Evolutionary conservation across 768 basidiomycete genomes (phyloP), one percentile per base, ranked within the genome.

Genomic region (Galerina sulciceps): DNA sequence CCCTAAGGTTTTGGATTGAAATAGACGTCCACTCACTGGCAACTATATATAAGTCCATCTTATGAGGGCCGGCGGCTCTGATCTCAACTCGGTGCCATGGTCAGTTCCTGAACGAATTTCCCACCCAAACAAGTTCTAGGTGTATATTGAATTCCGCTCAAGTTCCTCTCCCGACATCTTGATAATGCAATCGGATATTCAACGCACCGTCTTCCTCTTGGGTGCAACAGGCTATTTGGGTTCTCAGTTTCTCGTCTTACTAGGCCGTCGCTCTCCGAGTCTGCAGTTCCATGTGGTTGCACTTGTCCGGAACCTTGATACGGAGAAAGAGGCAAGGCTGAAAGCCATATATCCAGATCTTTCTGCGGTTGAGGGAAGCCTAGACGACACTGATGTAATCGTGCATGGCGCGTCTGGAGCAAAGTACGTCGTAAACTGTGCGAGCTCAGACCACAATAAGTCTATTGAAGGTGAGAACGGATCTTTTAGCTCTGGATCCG

Each of bases 161-260:
- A 31, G 26, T 31, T 31, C 26, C 26, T 31, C 26, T 31, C 26
- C 26, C 26, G 26, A 31, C 26, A 8, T 31, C 26, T 31, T 31
- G 26, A 31, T 31, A 31, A 31, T 31, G 26, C 26, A 31, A 31
- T 31, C 26, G 26, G 26, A 31, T 31, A 31, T 31, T 31, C 26
- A 31, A 31, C 26, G 26, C 43, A 62, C 63, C 13, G 61, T 79
- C 54, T 76, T 80, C 65, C 68, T 79, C 53, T 66, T 81, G 15
- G 79, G 79, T 10, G 79, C 78, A 1, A 79, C 78, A 6, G 79
- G 79, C n/a, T 79, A 75, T 63, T 65, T 80, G 22, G 77, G 76
- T 15, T 77, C 74, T 15, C 73, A 79, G 48, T 71, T 80, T 57
- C 63, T 80, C 11, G 14, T 69, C 1, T 52, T 70, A 11, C 65